These are phyloP conservation scores for Periconia digitata DNA, from an alignment of 2,329 filamentous ascomycete genomes.

Conservation along the genomic window DNA sequence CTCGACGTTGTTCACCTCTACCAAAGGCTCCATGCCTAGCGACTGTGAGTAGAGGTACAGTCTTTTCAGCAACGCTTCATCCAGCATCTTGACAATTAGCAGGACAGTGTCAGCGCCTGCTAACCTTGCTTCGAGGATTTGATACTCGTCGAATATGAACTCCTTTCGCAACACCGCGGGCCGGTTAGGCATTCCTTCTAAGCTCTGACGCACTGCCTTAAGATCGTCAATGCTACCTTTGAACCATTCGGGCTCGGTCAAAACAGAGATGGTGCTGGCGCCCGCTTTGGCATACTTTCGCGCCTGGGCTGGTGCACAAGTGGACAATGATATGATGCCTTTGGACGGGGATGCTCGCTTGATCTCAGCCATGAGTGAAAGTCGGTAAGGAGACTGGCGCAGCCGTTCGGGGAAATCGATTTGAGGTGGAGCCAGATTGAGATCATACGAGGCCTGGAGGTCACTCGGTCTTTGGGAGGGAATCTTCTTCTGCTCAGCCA, in stretches of 20 bases:
- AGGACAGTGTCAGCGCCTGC: conserved; percentile 93
- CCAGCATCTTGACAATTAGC: conserved; percentile 97
- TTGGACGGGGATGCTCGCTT: conserved; percentile 97
- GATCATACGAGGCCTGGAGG: conserved; percentile 81
- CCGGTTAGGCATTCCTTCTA: conserved; percentile 89
- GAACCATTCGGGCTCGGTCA: conserved; percentile 99
- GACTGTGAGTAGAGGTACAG: conserved; percentile 88
- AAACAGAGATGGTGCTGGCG: conserved; percentile 95
- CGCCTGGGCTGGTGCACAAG: conserved; percentile 87
- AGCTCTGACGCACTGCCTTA: conserved; percentile 78
- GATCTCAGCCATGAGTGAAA: conserved; percentile 96
- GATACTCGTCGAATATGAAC: conserved; percentile 97
- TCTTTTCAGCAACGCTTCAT: conserved; percentile 68
- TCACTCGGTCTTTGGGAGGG: conserved; percentile 83
- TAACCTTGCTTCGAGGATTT: conserved; percentile 90
- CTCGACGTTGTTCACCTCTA: conserved; percentile 92
- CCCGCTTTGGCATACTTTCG: conserved; percentile 89
- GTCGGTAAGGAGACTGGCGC: conserved; percentile 77
- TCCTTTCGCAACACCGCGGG: conserved; percentile 93
- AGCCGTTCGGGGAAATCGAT: conserved; percentile 79
- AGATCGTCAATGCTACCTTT: conserved; percentile 96
- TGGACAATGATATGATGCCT: conserved; percentile 84
- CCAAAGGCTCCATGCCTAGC: conserved; percentile 94
- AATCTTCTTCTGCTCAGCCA: conserved; percentile 78
- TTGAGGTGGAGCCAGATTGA: conserved; percentile 81